These are phyloP conservation scores for Rhododendron simsii DNA, from an alignment of 148 eudicot species.

Conservation along the genomic window DNA sequence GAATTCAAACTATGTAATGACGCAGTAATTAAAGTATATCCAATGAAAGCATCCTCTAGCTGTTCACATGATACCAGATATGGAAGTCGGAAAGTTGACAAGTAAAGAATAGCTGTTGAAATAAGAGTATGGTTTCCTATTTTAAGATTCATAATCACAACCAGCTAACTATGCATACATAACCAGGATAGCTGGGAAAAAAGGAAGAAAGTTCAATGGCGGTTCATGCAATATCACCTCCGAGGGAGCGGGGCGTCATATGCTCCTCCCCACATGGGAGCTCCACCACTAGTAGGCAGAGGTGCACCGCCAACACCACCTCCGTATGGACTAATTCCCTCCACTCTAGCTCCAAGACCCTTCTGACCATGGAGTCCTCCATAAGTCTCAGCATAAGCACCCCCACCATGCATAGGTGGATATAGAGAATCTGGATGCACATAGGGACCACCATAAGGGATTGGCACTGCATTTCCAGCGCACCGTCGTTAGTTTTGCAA, in stretches of 20 bases:
- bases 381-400: constrained; percentile 42
- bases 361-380: constrained; percentile 30
- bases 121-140: background rate
- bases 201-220: background rate
- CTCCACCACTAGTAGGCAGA: constrained; percentile 8
- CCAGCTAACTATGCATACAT: background rate
- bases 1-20: background rate
- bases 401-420: constrained; percentile 41
- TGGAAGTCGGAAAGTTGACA: background rate
- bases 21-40: background rate
- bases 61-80: background rate
- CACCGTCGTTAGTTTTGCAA: background rate
- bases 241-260: constrained; percentile 10
- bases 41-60: background rate
- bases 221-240: constrained; percentile 11
- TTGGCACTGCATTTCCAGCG: constrained; percentile 28
- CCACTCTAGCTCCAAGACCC: constrained; percentile 26
- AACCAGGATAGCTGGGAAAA: background rate
- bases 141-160: background rate
- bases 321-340: constrained; percentile 29
- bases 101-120: background rate
- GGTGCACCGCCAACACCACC: constrained; percentile 15
- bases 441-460: constrained; percentile 30
- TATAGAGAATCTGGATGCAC: constrained; percentile 30
- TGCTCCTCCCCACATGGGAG: constrained; percentile 28